A percentile compares a stretch with the other conserved stretches of the same genome.
These are phyloP conservation scores for Hydrangea macrophylla DNA, from an alignment of 148 eudicot species.

Conservation along the genomic window DNA sequence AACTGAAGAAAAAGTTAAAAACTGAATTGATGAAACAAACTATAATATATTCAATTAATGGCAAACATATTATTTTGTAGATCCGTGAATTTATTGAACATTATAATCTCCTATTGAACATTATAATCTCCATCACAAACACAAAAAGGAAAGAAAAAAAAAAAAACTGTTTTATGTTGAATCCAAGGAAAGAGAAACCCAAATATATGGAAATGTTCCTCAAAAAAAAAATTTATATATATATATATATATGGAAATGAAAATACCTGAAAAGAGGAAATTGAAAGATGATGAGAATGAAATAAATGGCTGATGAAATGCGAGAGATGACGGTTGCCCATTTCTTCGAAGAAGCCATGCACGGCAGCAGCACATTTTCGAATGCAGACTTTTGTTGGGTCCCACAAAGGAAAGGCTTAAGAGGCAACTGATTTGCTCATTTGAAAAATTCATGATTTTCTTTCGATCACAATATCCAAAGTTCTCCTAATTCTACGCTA, in stretches of 20 bases:
- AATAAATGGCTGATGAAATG: slow-evolving; percentile 41
- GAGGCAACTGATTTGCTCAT: neutral
- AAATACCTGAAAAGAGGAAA: slow-evolving; percentile 70
- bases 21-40: too few species aligned
- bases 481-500: too few species aligned
- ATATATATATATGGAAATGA: neutral
- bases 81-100: neutral
- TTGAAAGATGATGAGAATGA: slow-evolving; percentile 55
- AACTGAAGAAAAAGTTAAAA: neutral
- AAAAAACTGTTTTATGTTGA: neutral
- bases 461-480: too few species aligned
- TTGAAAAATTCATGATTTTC: too few species aligned
- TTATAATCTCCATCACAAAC: too few species aligned
- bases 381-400: neutral
- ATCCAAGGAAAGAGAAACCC: neutral
- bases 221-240: too few species aligned
- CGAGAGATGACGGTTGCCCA: slow-evolving; percentile 42
- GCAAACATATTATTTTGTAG: neutral
- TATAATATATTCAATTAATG: neutral
- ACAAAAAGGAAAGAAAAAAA: neutral
- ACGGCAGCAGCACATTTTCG: neutral
- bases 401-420: neutral
- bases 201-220: too few species aligned
- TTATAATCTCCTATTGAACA: neutral
- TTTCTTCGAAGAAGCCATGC: slow-evolving; percentile 35